Evolutionary conservation across 2,329 filamentous ascomycete genomes (phyloP).

Genomic region (Ophioceras dolichostomum): DNA sequence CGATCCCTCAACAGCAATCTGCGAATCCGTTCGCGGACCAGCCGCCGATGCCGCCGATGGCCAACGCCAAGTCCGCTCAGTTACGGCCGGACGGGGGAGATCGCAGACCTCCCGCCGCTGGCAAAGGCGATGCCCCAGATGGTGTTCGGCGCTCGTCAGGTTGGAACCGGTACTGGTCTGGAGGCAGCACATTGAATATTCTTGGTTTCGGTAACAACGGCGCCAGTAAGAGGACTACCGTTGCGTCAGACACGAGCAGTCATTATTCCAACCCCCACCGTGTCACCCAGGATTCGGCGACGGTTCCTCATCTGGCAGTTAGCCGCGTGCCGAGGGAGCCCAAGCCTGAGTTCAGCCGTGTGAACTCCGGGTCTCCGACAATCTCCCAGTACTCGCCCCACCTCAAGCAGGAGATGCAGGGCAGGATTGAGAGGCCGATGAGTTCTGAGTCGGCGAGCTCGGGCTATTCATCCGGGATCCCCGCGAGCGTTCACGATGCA

Average conservation of each 20-base stretch:
- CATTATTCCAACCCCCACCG: constrained; percentile 35
- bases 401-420: constrained; percentile 42
- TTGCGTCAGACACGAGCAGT: constrained; percentile 43
- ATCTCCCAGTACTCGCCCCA: constrained; percentile 46
- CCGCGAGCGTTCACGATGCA: constrained; percentile 46
- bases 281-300: constrained; percentile 53
- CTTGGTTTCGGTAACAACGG: constrained; percentile 41
- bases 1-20: constrained; percentile 34
- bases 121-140: constrained; percentile 22
- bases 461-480: constrained; percentile 52
- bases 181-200: constrained; percentile 55
- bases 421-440: constrained; percentile 45
- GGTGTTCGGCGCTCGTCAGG: constrained; percentile 51
- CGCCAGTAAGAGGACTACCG: constrained; percentile 33
- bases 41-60: constrained; percentile 13
- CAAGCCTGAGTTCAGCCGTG: constrained; percentile 49
- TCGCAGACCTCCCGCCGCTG: constrained; percentile 18
- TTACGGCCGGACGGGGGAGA: constrained; percentile 14
- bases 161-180: constrained; percentile 70
- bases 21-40: constrained; percentile 6
- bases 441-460: constrained; percentile 35
- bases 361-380: constrained; percentile 58
- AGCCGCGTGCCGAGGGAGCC: constrained; percentile 31
- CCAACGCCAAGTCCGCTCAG: constrained; percentile 28
- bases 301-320: constrained; percentile 56